Evolutionary conservation across 2,329 filamentous ascomycete species (phyloP).

Genomic region (Drechslerella coelobrocha): DNA sequence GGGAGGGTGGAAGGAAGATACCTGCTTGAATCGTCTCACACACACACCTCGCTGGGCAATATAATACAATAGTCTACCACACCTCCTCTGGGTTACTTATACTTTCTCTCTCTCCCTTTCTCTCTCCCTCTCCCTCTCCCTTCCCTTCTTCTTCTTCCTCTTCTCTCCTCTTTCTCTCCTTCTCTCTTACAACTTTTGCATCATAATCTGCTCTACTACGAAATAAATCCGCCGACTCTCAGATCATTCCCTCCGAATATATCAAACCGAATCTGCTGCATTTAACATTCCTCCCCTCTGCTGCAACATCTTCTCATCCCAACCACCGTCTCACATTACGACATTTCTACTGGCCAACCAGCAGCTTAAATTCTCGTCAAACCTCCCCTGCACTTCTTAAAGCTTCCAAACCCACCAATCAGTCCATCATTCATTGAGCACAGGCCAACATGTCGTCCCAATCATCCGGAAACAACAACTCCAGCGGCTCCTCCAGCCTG

Average conservation of each 20-base stretch:
- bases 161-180: neutral
- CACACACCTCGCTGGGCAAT: conserved; percentile 9
- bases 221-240: no score
- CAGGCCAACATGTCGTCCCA: conserved; percentile 32
- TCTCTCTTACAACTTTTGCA: neutral
- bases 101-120: neutral
- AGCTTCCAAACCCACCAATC: neutral
- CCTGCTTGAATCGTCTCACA: conserved; percentile 37
- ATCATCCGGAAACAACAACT: conserved; percentile 31
- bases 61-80: conserved; percentile 45
- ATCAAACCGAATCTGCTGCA: neutral
- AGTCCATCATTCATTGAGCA: neutral
- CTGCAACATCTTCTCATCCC: neutral
- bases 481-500: conserved; percentile 12
- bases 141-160: neutral
- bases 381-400: neutral
- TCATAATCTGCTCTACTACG: no score
- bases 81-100: conserved; percentile 8
- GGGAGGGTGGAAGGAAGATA: neutral
- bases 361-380: neutral
- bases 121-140: conserved; percentile 10
- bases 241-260: neutral
- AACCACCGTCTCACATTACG: neutral
- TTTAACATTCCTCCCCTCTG: neutral
- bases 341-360: conserved; percentile 1